A percentile compares a stretch with the other conserved stretches of the same genome.
phyloP scores from a whole-genome alignment of 2,329 filamentous ascomycete genomes.

The Ophiosphaerella korrae region DNA sequence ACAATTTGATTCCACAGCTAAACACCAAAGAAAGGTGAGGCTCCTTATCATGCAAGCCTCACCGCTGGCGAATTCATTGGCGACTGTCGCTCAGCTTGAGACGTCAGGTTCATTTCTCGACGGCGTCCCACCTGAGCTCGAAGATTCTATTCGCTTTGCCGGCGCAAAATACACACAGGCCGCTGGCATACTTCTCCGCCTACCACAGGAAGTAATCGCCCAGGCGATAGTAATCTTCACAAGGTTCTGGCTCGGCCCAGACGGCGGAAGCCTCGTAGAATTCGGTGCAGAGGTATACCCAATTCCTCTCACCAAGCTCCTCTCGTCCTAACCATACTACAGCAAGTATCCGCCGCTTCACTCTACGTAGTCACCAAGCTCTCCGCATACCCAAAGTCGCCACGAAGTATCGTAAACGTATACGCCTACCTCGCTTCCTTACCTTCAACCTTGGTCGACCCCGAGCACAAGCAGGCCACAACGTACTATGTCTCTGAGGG shows the following conservation, averaged over 20 bases:
- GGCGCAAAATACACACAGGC: slow-evolving; percentile 77
- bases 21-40: background rate
- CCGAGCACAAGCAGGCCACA: slow-evolving; percentile 29
- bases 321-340: slow-evolving; percentile 18
- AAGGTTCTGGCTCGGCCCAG: slow-evolving; percentile 74
- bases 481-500: slow-evolving; percentile 71
- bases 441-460: slow-evolving; percentile 58
- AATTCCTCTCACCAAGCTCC: too few species aligned
- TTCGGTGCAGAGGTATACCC: slow-evolving; percentile 63
- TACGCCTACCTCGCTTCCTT: slow-evolving; percentile 79
- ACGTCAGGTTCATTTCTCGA: slow-evolving; percentile 60
- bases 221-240: slow-evolving; percentile 83
- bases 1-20: background rate
- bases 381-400: slow-evolving; percentile 74
- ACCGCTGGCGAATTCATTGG: slow-evolving; percentile 70
- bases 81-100: slow-evolving; percentile 71
- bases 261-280: slow-evolving; percentile 55
- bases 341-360: slow-evolving; percentile 82
- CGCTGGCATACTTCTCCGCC: slow-evolving; percentile 77
- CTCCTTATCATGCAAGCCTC: slow-evolving; percentile 33
- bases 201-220: slow-evolving; percentile 85
- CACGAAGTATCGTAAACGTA: slow-evolving; percentile 81
- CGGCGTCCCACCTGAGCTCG: slow-evolving; percentile 68
- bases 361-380: slow-evolving; percentile 85
- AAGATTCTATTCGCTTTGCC: slow-evolving; percentile 72